Evolutionary conservation across 2,329 filamentous ascomycete species (phyloP).

Genomic region (Aspergillus fumigatus): DNA sequence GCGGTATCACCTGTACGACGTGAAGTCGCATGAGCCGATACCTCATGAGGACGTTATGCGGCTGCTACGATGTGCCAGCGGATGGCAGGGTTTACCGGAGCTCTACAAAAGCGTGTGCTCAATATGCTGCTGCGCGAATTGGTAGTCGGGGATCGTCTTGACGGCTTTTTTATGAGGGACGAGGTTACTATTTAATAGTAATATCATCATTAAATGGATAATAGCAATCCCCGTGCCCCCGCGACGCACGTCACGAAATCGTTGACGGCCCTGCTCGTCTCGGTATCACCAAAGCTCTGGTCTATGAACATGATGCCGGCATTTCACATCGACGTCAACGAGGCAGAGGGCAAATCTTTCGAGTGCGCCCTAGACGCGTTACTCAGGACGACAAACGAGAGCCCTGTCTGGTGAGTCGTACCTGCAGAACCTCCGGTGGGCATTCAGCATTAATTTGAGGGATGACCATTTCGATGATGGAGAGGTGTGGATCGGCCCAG

Average conservation of each 20-base stretch:
- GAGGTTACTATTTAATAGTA: too few relatives aligned
- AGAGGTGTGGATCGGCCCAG: not conserved
- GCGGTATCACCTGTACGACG: too few relatives aligned
- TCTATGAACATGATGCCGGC: slow-evolving; percentile 8
- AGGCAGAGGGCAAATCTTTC: too few relatives aligned
- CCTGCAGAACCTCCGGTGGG: slow-evolving; percentile 11
- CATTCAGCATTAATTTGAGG: slow-evolving; percentile 9
- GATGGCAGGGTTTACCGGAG: slow-evolving; percentile 8
- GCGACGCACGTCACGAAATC: slow-evolving; percentile 13
- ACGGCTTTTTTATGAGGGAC: too few relatives aligned
- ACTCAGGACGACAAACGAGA: too few relatives aligned
- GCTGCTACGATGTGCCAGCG: slow-evolving; percentile 8
- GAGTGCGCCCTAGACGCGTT: too few relatives aligned
- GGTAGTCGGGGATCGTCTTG: too few relatives aligned
- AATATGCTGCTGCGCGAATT: slow-evolving; percentile 17
- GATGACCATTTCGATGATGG: not conserved
- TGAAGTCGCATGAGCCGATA: too few relatives aligned
- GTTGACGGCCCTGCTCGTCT: slow-evolving; percentile 15
- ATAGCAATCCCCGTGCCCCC: not conserved
- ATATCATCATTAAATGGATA: not conserved
- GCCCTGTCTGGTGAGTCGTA: slow-evolving; percentile 3
- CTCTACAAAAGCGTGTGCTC: slow-evolving; percentile 6
- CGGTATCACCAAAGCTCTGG: slow-evolving; percentile 16
- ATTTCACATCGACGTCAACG: too few relatives aligned
- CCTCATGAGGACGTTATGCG: too few relatives aligned